These are phyloP conservation scores for Erythrobasidium hasegawianum DNA, from an alignment of 1,284 basidiomycete species.

Conservation along the genomic window DNA sequence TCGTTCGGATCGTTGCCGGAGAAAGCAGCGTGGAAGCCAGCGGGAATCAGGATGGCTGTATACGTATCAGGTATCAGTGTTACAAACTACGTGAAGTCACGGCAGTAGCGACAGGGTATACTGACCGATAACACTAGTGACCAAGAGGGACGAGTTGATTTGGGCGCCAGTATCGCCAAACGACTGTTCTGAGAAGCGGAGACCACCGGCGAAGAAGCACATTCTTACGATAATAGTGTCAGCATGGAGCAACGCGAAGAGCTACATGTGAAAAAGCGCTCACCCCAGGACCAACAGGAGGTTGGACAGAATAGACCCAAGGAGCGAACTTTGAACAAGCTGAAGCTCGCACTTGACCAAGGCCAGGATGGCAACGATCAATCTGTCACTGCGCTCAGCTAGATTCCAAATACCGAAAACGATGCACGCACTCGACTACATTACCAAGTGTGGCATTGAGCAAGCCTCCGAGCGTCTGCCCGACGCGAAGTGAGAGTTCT, in stretches of 20 bases:
- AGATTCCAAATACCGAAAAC: conserved; percentile 53
- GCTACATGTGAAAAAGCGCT: conserved; percentile 10
- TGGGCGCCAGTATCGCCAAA: conserved; percentile 57
- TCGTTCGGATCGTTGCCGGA: conserved; percentile 46
- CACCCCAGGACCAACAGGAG: conserved; percentile 51
- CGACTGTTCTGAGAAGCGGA: conserved; percentile 65
- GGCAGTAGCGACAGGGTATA: no score
- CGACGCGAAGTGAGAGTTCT: conserved; percentile 66
- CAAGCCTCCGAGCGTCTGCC: conserved; percentile 75
- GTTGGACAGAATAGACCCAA: conserved; percentile 74
- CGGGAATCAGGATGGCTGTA: conserved; percentile 48
- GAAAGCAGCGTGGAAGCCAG: conserved; percentile 54
- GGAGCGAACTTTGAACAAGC: conserved; percentile 52
- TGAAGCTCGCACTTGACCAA: conserved; percentile 47
- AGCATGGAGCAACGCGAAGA: not conserved
- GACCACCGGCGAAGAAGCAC: conserved; percentile 62
- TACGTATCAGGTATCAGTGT: not conserved
- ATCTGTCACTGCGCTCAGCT: conserved; percentile 51
- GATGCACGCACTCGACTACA: conserved; percentile 38
- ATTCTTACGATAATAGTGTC: conserved; percentile 24
- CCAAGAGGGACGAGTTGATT: conserved; percentile 54
- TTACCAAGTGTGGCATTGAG: conserved; percentile 78
- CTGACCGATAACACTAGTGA: conserved; percentile 53
- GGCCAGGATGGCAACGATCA: conserved; percentile 62
- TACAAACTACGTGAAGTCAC: conserved; percentile 41